Base-by-base conservation (phyloP, 1,284 basidiomycete species). In the Fomes fomentarius region DNA sequence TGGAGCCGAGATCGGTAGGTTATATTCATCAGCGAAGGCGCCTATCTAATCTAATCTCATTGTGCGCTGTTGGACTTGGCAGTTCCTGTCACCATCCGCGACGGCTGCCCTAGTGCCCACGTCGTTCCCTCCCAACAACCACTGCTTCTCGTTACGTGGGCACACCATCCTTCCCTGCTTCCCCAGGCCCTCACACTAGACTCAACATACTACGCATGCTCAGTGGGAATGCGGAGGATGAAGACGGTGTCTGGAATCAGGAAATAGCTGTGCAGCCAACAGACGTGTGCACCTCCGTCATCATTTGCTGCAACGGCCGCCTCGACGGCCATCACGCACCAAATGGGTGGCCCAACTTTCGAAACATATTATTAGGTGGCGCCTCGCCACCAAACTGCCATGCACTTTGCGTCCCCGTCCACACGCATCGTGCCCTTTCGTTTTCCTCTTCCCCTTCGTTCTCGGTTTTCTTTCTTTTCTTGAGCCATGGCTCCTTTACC, bases 311-410 rank as follows among this genome's bases (percentile, higher is more conserved):
- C 51, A 47, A 57, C 56, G 48, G 43, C 51, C 51, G 21, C 45
- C 51, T 45, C 31, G 51, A 50, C 56, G 47, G 53, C 56, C 56
- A 57, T 57, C 56, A 57, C 57, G 39, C 57, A 52, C 46, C 47
- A 17, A n/a, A n/a, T 38, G 35, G 17, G 37, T 19, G 34, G 15
- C 30, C 45, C 49, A 12, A 28, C 45, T 14, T 30, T 42, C 9
- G 17, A 12, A 17, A 17, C 31, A 55, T 58, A 58, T 55, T 58
- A 58, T 55, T 31, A 42, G 41, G 34, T 12, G 25, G 39, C 25
- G 15, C 28, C 15, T 38, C 35, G 48, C n/a, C 19, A 9, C 24
- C 33, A 22, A 21, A 33, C 15, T 41, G 38, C 25, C 44, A 50
- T 55, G 57, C 57, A 51, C 53, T 33, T 52, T 55, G 57, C 57